Evolutionary conservation across 2,329 filamentous ascomycete genomes (phyloP), one percentile per base, ranked within the genome.

Genomic region (Paecilomyces niveus): DNA sequence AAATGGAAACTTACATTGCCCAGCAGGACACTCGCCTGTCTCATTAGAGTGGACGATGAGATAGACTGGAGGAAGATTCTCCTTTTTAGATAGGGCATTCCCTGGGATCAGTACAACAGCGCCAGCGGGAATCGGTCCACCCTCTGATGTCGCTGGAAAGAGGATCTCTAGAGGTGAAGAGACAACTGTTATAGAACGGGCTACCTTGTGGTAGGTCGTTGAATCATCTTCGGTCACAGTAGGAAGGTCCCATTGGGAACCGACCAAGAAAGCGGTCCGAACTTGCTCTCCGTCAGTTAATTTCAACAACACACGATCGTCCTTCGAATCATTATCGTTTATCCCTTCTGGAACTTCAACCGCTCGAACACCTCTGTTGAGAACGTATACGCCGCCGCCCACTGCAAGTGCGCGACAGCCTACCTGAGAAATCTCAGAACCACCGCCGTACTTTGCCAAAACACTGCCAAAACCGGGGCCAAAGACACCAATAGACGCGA

Each of bases 401-500:
- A 99, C 94, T 21, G 93, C 93, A 61, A 88, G 87, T 45, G 93
- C 91, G 65, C 93, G 89, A 71, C 94, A 97, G 3, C 87, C 90
- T 24, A 96, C 92, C 78, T 99, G 93, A 31, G 89, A 86, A 60
- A 97, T 85, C 74, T 99, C 93, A 32, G 91, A 89, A 53, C 89
- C 81, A 29, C 93, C 92, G 53, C 93, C 93, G 88, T 92, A 99
- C 80, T 96, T 97, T 22, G 92, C 88, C 64, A 96, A 85, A 11
- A 99, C 85, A 53, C 91, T 90, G 55, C 90, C 90, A 70, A 97
- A 97, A 9, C 93, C 92, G 54, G 89, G 84, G 0, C 93, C 93
- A 66, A 97, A 93, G 3, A 90, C 78, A 7, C 93, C 92, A 74
- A 95, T 92, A 0, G 93, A 97, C 13, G 84, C 83, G 55, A 97